Evolutionary conservation across 2,329 filamentous ascomycete genomes (phyloP), one percentile per base, ranked within the genome.

Genomic region (Phialemoniopsis sp.): DNA sequence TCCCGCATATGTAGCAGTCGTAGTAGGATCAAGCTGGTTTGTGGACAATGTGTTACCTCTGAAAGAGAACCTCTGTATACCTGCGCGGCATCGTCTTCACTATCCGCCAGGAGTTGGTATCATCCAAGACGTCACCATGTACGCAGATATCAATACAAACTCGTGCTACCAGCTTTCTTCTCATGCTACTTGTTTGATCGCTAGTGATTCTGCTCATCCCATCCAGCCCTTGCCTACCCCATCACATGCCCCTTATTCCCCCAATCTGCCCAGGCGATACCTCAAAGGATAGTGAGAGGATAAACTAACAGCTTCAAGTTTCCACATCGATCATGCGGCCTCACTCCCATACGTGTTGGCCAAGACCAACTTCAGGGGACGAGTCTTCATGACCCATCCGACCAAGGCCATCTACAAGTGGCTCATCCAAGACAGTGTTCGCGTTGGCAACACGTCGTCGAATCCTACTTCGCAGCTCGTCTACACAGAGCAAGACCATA

Each of bases 351-450:
- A 97, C 60, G 93, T 98, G 43, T 78, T 98, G 48, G 87, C 91
- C 48, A 98, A 98, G 70, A 97, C 93, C 29, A 96, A 96, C 63
- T 98, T 98, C 71, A 85, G 87, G 49, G 93, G 93, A 36, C 82
- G 90, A 16, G 91, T 97, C 45, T 97, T 96, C 70, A 98, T 97
- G 91, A 98, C 93, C 37, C 93, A 98, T 70, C 89, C 93, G 2
- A 98, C 93, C 34, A 97, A 98, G 64, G 93, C 93, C 53, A 98
- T 98, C 60, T 98, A 98, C 77, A 97, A 97, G 67, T 97, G 93
- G 91, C 80, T 97, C 37, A 96, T 97, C 46, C 89, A 95, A 63
- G 93, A 98, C 64, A 95, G 89, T 50, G 88, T 98, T 33, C 84
- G 93, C 43, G 90, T 98, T 21, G 85, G 85, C 58, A 86, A 82